Evolutionary conservation across 805 yeast species (phyloP).

Genomic region (Candida rishiriensis): DNA sequence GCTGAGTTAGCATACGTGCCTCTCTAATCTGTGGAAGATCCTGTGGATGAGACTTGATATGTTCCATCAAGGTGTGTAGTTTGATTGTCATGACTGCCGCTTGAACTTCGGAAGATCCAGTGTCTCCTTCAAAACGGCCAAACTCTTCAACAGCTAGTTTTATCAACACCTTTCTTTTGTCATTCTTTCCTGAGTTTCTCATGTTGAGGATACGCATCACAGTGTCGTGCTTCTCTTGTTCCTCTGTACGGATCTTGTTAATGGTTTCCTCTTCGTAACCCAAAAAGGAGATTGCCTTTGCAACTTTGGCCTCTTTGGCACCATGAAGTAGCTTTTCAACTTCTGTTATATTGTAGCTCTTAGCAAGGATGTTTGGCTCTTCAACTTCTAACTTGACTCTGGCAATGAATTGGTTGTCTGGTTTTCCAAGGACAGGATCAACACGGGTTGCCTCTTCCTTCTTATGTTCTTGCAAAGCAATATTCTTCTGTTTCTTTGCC

Average conservation of each 20-base stretch:
- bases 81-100: conserved; percentile 85
- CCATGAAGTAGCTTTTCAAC: conserved; percentile 75
- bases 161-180: conserved; percentile 53
- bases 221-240: conserved; percentile 62
- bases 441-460: conserved; percentile 33
- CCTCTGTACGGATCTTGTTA: conserved; percentile 27
- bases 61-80: conserved; percentile 73
- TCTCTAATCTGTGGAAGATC: conserved; percentile 67
- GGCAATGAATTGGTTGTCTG: conserved; percentile 59
- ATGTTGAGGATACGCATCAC: conserved; percentile 67
- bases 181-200: conserved; percentile 61
- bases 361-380: conserved; percentile 61
- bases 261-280: conserved; percentile 20
- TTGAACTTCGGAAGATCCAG: conserved; percentile 94
- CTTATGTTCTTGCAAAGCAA: conserved; percentile 12
- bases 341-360: conserved; percentile 55
- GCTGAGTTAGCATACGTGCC: conserved; percentile 81
- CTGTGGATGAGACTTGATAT: conserved; percentile 63
- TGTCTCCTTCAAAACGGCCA: conserved; percentile 79
- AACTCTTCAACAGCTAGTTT: conserved; percentile 74
- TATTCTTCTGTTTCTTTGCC: conserved; percentile 15
- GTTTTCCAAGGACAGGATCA: conserved; percentile 83
- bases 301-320: conserved; percentile 59
- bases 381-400: conserved; percentile 63
- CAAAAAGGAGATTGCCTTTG: conserved; percentile 24